Evolutionary conservation across 352 stramenopile genomes (phyloP), one percentile per base, ranked within the genome.

Genomic region (Pilasporangium apinafurcum): DNA sequence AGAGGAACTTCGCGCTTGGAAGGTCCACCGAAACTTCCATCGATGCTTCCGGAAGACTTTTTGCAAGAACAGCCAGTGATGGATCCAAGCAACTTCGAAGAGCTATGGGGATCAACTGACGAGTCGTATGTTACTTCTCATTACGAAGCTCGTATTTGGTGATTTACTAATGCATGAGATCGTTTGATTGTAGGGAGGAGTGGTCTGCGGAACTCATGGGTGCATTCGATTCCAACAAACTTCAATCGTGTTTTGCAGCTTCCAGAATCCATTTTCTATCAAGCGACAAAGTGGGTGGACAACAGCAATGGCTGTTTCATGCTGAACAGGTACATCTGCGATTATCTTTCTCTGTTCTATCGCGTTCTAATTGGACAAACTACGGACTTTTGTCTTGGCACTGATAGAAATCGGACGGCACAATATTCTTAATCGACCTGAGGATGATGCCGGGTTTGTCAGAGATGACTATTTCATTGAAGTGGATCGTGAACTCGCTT

Each of bases 401-500:
- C 31, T 5, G 20, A 10, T 37, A 93, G 81, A 63, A 75, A 60
- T 66, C 60, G 6, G 84, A 90, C 37, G 74, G 72, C 34, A 91
- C 80, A 9, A 48, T 88, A n/a, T 95, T 89, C 50, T 53, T 95
- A 51, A 67, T 86, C 3, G 78, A 92, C 37, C 68, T 95, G 29
- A 70, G 71, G 33, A 53, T 92, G 13, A 86, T 91, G 62, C 78
- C 82, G 2, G 79, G 77, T 6, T 61, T 86, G 17, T 65, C 70
- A 2, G 83, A 92, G 31, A 74, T 92, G 59, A 89, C 76, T 1
- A 74, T 88, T 36, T 92, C 83, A 14, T 62, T 92, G 35, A 95
- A 95, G 60, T 92, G 83, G 76, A 87, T 95, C 58, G 80, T 92
- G 34, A 87, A 89, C 45, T 90, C 78, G 30, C 38, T 95, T 37